Conservation (phyloP, 2,329 filamentous ascomycete species). For the Phyllosticta ampelicida region DNA sequence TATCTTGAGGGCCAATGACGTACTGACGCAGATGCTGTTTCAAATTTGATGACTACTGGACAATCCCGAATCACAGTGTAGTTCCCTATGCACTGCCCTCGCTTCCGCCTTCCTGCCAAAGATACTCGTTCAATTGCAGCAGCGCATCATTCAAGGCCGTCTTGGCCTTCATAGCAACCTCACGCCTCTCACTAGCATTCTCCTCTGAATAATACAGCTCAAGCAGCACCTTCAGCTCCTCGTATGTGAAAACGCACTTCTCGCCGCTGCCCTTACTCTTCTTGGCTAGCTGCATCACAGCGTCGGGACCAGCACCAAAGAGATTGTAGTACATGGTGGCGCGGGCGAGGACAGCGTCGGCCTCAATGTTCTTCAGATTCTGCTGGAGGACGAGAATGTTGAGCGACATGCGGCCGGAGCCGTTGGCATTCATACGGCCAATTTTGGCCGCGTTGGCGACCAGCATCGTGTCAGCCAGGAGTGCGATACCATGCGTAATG, state of each 20-base stretch:
- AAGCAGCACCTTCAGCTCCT: slow-evolving; percentile 31
- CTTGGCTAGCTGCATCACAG: slow-evolving; percentile 52
- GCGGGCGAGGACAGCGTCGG: slow-evolving; percentile 51
- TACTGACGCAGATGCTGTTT: not conserved
- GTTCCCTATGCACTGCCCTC: not conserved
- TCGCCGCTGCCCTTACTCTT: slow-evolving; percentile 25
- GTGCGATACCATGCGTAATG: slow-evolving; percentile 6
- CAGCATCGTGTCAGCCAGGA: slow-evolving; percentile 16
- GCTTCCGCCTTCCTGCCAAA: slow-evolving; percentile 43
- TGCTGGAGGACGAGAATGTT: slow-evolving; percentile 94
- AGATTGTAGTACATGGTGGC: slow-evolving; percentile 59
- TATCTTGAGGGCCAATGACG: not conserved
- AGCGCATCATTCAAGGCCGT: slow-evolving; percentile 61
- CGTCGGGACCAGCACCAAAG: slow-evolving; percentile 55
- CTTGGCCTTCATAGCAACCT: slow-evolving; percentile 55
- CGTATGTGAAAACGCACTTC: slow-evolving; percentile 22
- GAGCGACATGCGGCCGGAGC: slow-evolving; percentile 78
- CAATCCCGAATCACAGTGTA: not conserved
- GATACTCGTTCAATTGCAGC: slow-evolving; percentile 58
- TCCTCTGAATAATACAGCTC: slow-evolving; percentile 35
- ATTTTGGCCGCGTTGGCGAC: slow-evolving; percentile 14
- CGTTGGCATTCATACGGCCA: slow-evolving; percentile 52
- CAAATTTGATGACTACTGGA: not conserved
- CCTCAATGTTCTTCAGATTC: slow-evolving; percentile 87
- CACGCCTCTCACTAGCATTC: slow-evolving; percentile 54